A percentile compares a stretch with the other conserved stretches of the same genome.
Evolutionary conservation across 2,329 filamentous ascomycete species (phyloP).

Genomic region (Rutstroemia sydowiana): DNA sequence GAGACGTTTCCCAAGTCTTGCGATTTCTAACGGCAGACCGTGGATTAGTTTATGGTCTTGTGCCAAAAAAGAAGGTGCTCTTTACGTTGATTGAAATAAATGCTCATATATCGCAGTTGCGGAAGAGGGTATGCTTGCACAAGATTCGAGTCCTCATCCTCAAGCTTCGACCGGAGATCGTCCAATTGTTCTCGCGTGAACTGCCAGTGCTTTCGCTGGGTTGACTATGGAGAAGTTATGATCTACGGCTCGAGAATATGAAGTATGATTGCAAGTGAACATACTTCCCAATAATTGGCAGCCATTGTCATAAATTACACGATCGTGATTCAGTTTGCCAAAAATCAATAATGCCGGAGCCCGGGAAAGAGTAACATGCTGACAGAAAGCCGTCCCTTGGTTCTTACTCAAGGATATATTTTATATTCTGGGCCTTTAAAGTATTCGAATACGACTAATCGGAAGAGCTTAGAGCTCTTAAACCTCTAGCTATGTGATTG

Average conservation of each 20-base stretch:
- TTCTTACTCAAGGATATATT: too few species aligned
- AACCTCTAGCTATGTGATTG: background rate
- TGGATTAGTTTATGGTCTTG: too few species aligned
- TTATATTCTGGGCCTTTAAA: too few species aligned
- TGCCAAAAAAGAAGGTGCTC: slow-evolving; percentile 3
- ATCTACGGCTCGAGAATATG: background rate
- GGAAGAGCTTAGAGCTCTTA: too few species aligned
- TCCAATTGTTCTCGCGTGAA: slow-evolving; percentile 78
- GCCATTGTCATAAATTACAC: slow-evolving; percentile 8
- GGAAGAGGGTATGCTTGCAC: slow-evolving; percentile 77
- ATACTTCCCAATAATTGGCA: slow-evolving; percentile 16
- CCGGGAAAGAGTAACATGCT: background rate
- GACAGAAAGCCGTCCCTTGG: too few species aligned
- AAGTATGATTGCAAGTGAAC: background rate
- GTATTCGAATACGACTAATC: too few species aligned
- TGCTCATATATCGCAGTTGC: slow-evolving; percentile 72
- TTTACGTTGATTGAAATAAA: slow-evolving; percentile 87
- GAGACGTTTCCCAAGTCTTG: slow-evolving; percentile 76
- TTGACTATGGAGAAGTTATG: slow-evolving; percentile 50
- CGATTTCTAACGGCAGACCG: too few species aligned
- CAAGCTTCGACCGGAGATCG: slow-evolving; percentile 66
- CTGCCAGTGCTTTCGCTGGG: slow-evolving; percentile 83
- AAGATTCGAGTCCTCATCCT: slow-evolving; percentile 66
- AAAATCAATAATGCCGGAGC: too few species aligned
- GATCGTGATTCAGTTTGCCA: too few species aligned